Evolutionary conservation across 192 early-diverging fungal species (phyloP), one percentile per base, ranked within the genome.

Genomic region (Phlyctochytrium planicorne): DNA sequence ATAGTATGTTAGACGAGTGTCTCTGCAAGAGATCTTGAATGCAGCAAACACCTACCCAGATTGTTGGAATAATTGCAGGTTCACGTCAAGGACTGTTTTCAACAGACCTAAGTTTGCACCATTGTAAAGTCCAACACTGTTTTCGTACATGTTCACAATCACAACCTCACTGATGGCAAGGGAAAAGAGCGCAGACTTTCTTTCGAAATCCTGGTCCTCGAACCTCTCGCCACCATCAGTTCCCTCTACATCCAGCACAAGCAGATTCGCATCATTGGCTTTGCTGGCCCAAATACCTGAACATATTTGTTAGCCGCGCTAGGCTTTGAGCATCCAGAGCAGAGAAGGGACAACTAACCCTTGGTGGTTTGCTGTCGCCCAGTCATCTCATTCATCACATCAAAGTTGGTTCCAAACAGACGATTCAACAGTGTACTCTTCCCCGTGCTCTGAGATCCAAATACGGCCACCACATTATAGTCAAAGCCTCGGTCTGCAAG

Each of bases 161-260:
- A 99, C 83, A 32, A 98, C 96, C 75, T 98, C 94, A 2, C 90
- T 81, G 6, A 93, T 93, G 0, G 97, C 95, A 69, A 99, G 83
- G 14, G 96, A 96, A 75, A 99, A 99, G 35, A 99, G 79, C 24
- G 97, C 96, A 67, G 90, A 93, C 77, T 98, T 99, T 60, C 97
- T 86, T 82, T 99, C 97, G 82, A 99, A 99, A 70, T 99, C 85
- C 78, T 85, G 73, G 70, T 99, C 91, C 79, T 99, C 97, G 60
- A 97, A 96, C 53, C 96, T 91, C 74, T 98, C 97, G 40, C 96
- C 89, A 35, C 97, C 97, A 70, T 99, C 97, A 0, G 96, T 98
- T 65, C 97, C 97, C 74, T 99, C 97, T 2, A 99, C 97, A 78
- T 99, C 97, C 84, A 99, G 86, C 30, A 99, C 91, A 17, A 99